Evolutionary conservation across 176 grass and related monocot genomes (phyloP).

Genomic region (Saccharum spontaneum): DNA sequence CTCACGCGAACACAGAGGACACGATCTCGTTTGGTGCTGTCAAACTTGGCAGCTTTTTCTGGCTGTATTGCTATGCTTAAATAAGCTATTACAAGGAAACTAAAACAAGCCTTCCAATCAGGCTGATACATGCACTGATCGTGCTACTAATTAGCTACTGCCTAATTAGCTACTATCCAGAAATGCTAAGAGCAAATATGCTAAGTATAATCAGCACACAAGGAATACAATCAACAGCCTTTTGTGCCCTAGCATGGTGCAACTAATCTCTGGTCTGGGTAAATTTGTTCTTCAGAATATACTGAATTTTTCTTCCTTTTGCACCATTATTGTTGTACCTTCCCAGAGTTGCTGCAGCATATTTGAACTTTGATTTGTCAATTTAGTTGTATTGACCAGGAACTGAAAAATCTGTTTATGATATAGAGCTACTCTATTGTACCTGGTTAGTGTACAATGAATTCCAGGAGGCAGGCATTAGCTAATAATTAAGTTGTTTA

Average conservation of each 20-base stretch:
- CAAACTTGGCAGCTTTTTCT: too few species aligned
- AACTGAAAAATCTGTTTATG: not conserved
- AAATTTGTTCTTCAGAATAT: not conserved
- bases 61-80: too few species aligned
- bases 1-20: too few species aligned
- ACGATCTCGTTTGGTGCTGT: too few species aligned
- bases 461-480: not conserved
- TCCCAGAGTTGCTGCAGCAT: not conserved
- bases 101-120: too few species aligned
- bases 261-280: not conserved
- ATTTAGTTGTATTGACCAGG: not conserved
- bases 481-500: not conserved
- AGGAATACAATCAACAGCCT: too few species aligned
- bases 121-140: too few species aligned
- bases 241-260: not conserved
- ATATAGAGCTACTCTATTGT: not conserved
- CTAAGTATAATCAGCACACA: too few species aligned
- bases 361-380: conserved; percentile 6
- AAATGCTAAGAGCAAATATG: too few species aligned
- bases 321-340: not conserved
- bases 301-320: not conserved
- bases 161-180: too few species aligned
- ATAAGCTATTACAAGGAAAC: too few species aligned
- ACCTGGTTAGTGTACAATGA: not conserved
- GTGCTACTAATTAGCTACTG: too few species aligned